Base-by-base conservation (phyloP, 495 filamentous ascomycete genomes). In the Neurospora sp. region DNA sequence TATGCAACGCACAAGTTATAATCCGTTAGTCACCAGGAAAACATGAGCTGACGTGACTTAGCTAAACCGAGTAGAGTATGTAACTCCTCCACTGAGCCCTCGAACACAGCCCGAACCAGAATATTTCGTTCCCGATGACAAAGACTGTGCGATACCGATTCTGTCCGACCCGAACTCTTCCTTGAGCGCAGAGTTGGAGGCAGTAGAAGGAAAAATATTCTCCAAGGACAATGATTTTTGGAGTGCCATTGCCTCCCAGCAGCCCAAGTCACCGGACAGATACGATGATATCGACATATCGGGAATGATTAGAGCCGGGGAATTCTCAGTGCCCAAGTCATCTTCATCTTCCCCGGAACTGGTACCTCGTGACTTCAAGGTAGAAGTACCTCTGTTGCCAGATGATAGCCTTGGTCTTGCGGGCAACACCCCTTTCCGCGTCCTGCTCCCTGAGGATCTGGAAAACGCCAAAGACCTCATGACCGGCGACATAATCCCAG, bases 51-150 rank as follows among this genome's bases (percentile, higher is more conserved):
- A 72, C 38, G 48, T 20, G 69, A 74, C 38, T 3, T 14, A 53
- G 77, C 82, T 45, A 71, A 71, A 71, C 76, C 74, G 7, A 72
- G 77, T 35, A 10, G 78, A 83, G 44, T 83, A 78, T 35, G 48
- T 91, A 38, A 89, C 89, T 12, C 90, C 90, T 39, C 89, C 88
- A 14, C 78, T 92, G 12, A 85, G 88, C 45, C 89, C 89, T 3
- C 69, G 80, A 20, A 75, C 79, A 6, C 82, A 82, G 9, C 69
- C 82, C 1, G 45, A 75, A 14, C 45, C 53, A 1, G 77, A 80
- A 22, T 82, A 82, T 41, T 89, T 83, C 61, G 71, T 87, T 38
- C 85, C 87, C 9, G 83, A 85, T 9, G 83, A 83, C 4, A 79
- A 82, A 10, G 79, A 68, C 6, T 88, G 84, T 72, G 78, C 84